Evolutionary conservation across 1,139 yeast genomes (phyloP).

Genomic region (Protomyces inouyei): DNA sequence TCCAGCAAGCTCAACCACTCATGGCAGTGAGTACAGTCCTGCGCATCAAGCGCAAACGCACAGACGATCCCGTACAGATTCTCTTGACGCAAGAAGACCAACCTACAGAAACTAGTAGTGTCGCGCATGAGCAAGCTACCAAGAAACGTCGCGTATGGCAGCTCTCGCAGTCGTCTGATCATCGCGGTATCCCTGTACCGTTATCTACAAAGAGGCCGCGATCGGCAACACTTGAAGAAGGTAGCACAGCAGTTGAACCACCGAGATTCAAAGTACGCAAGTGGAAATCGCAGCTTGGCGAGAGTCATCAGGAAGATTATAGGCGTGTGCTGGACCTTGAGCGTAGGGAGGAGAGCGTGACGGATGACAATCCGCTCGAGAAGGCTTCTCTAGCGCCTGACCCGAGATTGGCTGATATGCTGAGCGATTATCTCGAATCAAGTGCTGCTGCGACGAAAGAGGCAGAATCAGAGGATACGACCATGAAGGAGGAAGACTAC

Average conservation of each 20-base stretch:
- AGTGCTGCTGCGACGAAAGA: neutral
- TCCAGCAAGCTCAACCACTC: too few species aligned
- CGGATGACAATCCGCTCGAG: neutral
- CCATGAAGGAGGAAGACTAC: conserved; percentile 15
- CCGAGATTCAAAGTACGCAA: conserved; percentile 21
- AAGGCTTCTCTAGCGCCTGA: conserved; percentile 1
- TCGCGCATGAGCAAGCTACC: neutral
- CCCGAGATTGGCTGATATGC: conserved; percentile 2
- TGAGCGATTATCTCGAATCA: conserved; percentile 2
- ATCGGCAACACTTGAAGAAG: neutral
- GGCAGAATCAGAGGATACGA: neutral
- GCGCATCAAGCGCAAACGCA: conserved; percentile 20
- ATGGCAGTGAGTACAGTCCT: conserved; percentile 18
- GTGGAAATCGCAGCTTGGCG: neutral
- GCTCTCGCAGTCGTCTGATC: conserved; percentile 18
- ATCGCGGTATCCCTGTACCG: conserved; percentile 16
- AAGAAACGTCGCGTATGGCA: conserved; percentile 20
- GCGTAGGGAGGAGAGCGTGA: neutral
- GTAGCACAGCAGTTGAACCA: neutral
- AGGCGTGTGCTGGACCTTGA: conserved; percentile 17
- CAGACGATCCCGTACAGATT: conserved; percentile 14
- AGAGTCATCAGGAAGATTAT: neutral
- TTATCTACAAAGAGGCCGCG: neutral
- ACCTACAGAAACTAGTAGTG: too few species aligned
- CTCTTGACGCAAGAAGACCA: conserved; percentile 10